A percentile compares a stretch with the other conserved stretches of the same genome.
Evolutionary conservation across 163 green algal species (phyloP).

Genomic region (Chlorella variabilis): DNA sequence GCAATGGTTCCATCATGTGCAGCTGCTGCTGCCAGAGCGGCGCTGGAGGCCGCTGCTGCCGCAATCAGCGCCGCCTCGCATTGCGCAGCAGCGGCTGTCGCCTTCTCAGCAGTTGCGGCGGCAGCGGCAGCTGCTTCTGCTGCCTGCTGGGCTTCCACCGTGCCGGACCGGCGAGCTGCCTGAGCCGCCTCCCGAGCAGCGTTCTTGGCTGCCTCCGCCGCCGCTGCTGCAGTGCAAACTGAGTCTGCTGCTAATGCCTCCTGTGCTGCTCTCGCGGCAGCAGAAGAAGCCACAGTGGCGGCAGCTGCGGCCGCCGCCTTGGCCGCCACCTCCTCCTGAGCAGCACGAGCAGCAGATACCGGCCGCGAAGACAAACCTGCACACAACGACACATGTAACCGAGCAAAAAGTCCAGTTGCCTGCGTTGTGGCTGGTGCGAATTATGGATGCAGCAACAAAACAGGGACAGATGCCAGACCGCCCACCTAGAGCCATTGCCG

Average conservation of each 20-base stretch:
- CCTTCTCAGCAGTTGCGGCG: neutral
- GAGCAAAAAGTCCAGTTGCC: too few species aligned
- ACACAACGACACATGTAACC: neutral
- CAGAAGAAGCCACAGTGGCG: neutral
- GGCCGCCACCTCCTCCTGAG: neutral
- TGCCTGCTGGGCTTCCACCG: constrained; percentile 5
- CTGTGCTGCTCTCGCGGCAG: neutral
- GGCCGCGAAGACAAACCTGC: neutral
- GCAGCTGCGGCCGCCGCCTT: neutral
- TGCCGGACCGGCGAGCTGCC: neutral
- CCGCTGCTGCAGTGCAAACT: neutral
- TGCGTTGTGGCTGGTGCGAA: too few species aligned
- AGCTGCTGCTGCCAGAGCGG: neutral
- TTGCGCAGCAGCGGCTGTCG: neutral
- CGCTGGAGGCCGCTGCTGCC: neutral
- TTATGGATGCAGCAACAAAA: too few species aligned
- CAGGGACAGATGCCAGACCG: too few species aligned
- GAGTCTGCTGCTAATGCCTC: neutral
- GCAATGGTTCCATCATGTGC: neutral
- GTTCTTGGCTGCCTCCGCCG: neutral
- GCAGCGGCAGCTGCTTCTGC: neutral
- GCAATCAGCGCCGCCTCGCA: neutral
- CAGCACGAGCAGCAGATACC: neutral
- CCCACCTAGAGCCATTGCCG: neutral
- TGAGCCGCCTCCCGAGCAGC: neutral